These are phyloP conservation scores for Backusella australiensis DNA, from an alignment of 192 early-diverging fungal genomes.

Conservation along the genomic window DNA sequence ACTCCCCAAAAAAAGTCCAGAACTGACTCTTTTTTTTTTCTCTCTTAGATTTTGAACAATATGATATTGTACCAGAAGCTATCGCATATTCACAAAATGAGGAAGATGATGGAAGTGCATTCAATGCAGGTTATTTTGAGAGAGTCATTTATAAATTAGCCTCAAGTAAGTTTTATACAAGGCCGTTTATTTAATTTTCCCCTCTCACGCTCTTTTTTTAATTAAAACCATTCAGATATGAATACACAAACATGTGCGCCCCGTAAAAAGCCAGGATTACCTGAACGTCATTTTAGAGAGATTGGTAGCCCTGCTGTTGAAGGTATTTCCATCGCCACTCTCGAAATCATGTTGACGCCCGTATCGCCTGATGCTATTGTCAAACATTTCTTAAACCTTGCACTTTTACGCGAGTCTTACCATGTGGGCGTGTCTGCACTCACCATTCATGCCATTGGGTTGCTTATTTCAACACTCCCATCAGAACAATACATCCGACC, in stretches of 20 bases:
- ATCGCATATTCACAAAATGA: conserved; percentile 33
- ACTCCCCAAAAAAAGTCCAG: not conserved
- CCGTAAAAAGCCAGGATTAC: conserved; percentile 41
- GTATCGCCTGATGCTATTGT: conserved; percentile 39
- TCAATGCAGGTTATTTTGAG: conserved; percentile 51
- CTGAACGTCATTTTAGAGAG: conserved; percentile 58
- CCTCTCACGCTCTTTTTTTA: not conserved
- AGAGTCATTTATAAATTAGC: conserved; percentile 51
- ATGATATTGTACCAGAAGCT: conserved; percentile 40
- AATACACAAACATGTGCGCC: conserved; percentile 53
- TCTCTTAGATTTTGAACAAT: conserved; percentile 41
- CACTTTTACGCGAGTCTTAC: conserved; percentile 38
- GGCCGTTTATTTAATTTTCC: too few relatives aligned
- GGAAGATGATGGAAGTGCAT: conserved; percentile 28
- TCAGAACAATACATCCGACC: conserved; percentile 43
- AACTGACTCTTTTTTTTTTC: not conserved
- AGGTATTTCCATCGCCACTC: conserved; percentile 47
- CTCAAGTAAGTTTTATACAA: conserved; percentile 31
- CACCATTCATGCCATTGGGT: conserved; percentile 45
- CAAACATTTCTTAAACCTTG: conserved; percentile 40
- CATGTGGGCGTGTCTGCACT: conserved; percentile 36
- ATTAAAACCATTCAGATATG: conserved; percentile 27
- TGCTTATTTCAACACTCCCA: conserved; percentile 39
- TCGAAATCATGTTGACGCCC: conserved; percentile 47
- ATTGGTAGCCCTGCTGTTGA: conserved; percentile 62